A percentile compares a stretch with the other conserved stretches of the same genome.
phyloP scores from a whole-genome alignment of 2,329 filamentous ascomycete species.

The Clarireedia homoeocarpa region DNA sequence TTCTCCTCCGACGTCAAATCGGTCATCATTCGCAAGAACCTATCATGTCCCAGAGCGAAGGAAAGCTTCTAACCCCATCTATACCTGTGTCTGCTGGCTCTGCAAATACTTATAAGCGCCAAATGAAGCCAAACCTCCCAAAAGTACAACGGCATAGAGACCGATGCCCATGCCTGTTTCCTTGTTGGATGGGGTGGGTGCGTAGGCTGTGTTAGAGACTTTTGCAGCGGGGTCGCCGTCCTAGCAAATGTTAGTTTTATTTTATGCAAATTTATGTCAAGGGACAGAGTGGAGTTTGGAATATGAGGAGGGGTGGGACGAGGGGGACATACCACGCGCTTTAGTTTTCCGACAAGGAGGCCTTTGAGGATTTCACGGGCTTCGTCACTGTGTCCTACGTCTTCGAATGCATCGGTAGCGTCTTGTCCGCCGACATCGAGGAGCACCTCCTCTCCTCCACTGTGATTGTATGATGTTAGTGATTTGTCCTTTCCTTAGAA shows the following conservation, averaged over 20 bases:
- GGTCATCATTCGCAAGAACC: too few species aligned
- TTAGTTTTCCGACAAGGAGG: conserved; percentile 67
- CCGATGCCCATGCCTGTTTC: conserved; percentile 60
- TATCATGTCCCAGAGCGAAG: too few species aligned
- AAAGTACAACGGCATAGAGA: conserved; percentile 71
- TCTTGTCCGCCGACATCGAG: conserved; percentile 95
- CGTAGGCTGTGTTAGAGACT: conserved; percentile 38
- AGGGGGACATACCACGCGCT: conserved; percentile 60
- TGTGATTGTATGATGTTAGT: conserved; percentile 33
- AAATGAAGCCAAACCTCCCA: conserved; percentile 72
- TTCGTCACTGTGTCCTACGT: conserved; percentile 98
- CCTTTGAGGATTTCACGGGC: conserved; percentile 85
- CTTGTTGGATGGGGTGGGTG: conserved; percentile 29
- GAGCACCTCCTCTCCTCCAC: conserved; percentile 96
- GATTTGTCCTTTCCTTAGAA: background rate
- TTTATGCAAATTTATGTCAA: background rate
- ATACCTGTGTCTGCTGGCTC: conserved; percentile 17
- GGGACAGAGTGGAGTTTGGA: background rate
- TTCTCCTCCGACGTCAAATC: too few species aligned
- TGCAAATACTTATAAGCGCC: conserved; percentile 81
- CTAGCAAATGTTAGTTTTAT: conserved; percentile 33
- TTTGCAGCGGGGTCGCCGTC: conserved; percentile 64
- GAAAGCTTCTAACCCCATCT: too few species aligned
- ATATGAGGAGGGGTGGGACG: conserved; percentile 3
- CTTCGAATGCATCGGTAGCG: conserved; percentile 95